phyloP scores from a whole-genome alignment of 441 rosid genomes.

The Pelargonium exstipulatum region DNA sequence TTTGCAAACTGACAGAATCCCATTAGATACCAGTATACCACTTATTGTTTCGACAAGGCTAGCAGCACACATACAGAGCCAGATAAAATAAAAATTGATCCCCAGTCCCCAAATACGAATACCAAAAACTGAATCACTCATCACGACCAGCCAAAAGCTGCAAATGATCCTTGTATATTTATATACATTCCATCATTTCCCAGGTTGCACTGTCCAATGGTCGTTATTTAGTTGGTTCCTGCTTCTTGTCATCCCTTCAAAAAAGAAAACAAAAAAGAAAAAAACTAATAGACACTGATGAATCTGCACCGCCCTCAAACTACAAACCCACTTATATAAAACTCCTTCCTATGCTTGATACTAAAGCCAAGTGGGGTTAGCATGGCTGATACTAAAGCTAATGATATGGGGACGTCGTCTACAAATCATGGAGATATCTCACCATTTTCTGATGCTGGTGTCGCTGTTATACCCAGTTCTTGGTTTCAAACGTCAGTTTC shows the following conservation, averaged over 20 bases:
- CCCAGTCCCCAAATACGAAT: conserved; percentile 2
- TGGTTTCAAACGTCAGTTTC: conserved; percentile 7
- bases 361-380: background rate
- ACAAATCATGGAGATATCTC: background rate
- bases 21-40: background rate
- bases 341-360: background rate
- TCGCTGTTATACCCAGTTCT: background rate
- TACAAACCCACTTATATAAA: background rate
- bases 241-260: background rate
- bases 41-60: background rate
- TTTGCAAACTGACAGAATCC: conserved; percentile 6
- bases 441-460: background rate
- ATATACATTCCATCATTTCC: conserved; percentile 3
- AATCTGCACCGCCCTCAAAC: conserved; percentile 3
- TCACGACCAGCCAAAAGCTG: conserved; percentile 1
- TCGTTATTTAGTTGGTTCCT: conserved; percentile 8
- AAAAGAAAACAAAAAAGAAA: background rate
- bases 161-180: background rate
- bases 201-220: background rate
- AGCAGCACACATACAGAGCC: background rate
- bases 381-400: conserved; percentile 7
- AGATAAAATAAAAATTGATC: conserved; percentile 1
- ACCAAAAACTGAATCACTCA: conserved; percentile 4
- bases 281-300: background rate
- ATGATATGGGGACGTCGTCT: background rate